These are phyloP conservation scores for Bipolaris zeicola DNA, from an alignment of 2,329 filamentous ascomycete species.

Conservation along the genomic window DNA sequence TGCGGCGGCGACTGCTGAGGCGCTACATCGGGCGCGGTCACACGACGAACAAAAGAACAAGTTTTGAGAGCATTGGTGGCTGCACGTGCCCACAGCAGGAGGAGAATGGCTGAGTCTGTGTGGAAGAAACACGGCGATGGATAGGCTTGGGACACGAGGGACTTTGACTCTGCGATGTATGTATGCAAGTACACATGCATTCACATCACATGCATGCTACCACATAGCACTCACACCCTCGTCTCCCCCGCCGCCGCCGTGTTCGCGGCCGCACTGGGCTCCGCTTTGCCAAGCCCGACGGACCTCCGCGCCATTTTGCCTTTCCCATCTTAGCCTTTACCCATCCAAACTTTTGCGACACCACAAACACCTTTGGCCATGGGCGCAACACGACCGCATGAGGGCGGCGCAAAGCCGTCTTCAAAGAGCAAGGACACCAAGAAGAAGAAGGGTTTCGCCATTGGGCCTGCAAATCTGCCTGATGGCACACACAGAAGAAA, in stretches of 20 bases:
- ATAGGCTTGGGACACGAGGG: neutral
- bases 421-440: constrained; percentile 54
- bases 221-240: neutral
- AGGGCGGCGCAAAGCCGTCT: constrained; percentile 47
- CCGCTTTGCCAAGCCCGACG: constrained; percentile 29
- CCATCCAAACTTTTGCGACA: constrained; percentile 5
- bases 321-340: constrained; percentile 1
- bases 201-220: too few relatives aligned
- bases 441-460: constrained; percentile 73
- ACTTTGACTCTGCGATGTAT: too few relatives aligned
- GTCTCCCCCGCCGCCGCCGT: neutral
- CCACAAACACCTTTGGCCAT: constrained; percentile 48
- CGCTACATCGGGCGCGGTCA: constrained; percentile 28
- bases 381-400: constrained; percentile 64
- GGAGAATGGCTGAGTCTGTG: neutral
- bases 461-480: constrained; percentile 88
- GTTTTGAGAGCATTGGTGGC: neutral
- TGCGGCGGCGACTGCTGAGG: constrained; percentile 22
- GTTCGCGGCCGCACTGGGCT: constrained; percentile 16
- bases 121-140: constrained; percentile 1
- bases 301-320: constrained; percentile 20
- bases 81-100: constrained; percentile 6
- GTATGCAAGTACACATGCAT: too few relatives aligned
- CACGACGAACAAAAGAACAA: constrained; percentile 27
- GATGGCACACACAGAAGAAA: constrained; percentile 89